These are phyloP conservation scores for Boletus huronensis DNA, from an alignment of 768 basidiomycete species.

Conservation along the genomic window DNA sequence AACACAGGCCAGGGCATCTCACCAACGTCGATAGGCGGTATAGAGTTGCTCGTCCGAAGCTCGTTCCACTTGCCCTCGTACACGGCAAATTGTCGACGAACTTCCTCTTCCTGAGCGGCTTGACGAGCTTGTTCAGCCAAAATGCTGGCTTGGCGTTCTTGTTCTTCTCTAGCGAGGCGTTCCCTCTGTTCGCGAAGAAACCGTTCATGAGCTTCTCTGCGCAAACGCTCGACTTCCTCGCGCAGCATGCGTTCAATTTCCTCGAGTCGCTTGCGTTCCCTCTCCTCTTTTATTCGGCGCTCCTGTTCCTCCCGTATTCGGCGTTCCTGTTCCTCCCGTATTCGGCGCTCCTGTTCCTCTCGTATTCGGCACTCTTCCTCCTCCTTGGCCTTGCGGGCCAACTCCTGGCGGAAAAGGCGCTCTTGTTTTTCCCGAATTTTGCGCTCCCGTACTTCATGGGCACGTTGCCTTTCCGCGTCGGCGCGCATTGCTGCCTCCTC, in stretches of 20 bases:
- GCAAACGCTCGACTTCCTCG: conserved; percentile 15
- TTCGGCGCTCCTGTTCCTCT: conserved; percentile 11
- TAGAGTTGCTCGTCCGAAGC: conserved; percentile 23
- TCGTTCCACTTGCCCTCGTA: conserved; percentile 39
- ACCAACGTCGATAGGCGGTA: conserved; percentile 24
- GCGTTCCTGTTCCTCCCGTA: conserved; percentile 11
- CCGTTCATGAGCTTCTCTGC: conserved; percentile 4
- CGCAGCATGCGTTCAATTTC: conserved; percentile 5
- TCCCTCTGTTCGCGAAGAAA: conserved; percentile 13
- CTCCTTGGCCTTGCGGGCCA: conserved; percentile 13
- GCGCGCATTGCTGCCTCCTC: conserved; percentile 16
- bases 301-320: conserved; percentile 3
- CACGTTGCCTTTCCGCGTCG: conserved; percentile 16
- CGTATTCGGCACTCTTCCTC: conserved; percentile 8
- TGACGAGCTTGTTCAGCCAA: conserved; percentile 20
- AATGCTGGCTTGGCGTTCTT: conserved; percentile 19
- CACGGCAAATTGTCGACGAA: conserved; percentile 13
- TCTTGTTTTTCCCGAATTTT: conserved; percentile 23
- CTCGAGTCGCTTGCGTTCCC: conserved; percentile 10
- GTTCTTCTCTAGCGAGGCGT: conserved; percentile 17
- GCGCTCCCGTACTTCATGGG: conserved; percentile 24
- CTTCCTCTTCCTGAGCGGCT: conserved; percentile 4
- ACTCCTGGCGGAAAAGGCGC: not conserved
- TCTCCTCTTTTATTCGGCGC: conserved; percentile 10
- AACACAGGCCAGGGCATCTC: conserved; percentile 48